Evolutionary conservation across 2,329 filamentous ascomycete genomes (phyloP).

Genomic region (Talaromyces sp.): DNA sequence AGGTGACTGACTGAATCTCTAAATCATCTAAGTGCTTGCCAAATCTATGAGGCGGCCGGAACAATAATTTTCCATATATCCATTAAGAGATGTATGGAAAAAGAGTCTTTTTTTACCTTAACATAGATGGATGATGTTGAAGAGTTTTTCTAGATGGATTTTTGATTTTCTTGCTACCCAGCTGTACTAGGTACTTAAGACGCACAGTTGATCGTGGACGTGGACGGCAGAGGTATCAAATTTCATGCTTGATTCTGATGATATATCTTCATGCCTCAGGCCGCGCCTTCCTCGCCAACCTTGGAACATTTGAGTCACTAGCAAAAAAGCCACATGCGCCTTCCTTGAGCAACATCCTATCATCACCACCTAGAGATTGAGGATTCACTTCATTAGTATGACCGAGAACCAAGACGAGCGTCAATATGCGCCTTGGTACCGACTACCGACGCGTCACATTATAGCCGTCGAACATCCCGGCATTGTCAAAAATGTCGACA

Average conservation of each 20-base stretch:
- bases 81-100: not conserved
- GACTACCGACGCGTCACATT: conserved; percentile 54
- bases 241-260: not conserved
- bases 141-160: not conserved
- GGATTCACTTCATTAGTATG: not conserved
- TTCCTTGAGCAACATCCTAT: not conserved
- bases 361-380: not conserved
- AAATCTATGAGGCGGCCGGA: not conserved
- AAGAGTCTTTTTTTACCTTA: not conserved
- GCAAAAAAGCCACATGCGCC: not conserved
- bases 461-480: conserved; percentile 67
- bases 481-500: conserved; percentile 63
- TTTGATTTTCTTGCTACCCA: not conserved
- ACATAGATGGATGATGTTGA: not conserved
- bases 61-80: not conserved
- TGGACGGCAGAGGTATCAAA: not conserved
- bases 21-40: too few relatives aligned
- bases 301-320: too few relatives aligned
- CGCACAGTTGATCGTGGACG: not conserved
- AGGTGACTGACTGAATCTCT: not conserved
- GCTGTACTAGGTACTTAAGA: not conserved
- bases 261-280: not conserved
- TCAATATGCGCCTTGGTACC: conserved; percentile 47
- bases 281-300: not conserved
- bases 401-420: not conserved